Evolutionary conservation across 1,284 basidiomycete species (phyloP), one percentile per base, ranked within the genome.

Genomic region (Phellinidium pouzarii): DNA sequence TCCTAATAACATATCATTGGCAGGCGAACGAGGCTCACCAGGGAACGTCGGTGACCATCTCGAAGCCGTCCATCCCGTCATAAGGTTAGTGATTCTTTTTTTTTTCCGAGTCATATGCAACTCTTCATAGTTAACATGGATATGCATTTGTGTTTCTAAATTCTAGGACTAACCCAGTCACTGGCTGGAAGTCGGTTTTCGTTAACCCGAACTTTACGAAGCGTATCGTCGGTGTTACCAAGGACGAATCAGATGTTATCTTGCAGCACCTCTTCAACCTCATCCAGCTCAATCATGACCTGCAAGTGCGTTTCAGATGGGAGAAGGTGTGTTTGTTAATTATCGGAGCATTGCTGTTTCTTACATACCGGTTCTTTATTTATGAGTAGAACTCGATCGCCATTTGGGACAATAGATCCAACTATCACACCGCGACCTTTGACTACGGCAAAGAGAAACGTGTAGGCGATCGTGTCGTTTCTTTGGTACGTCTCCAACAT

Each of bases 151-250:
- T n/a, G n/a, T n/a, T n/a, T n/a, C n/a, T n/a, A n/a, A n/a, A n/a
- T n/a, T n/a, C n/a, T 67, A 52, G 77, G 40, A 78, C 75, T 2
- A 71, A 80, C 60, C 79, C 80, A 3, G 77, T 85, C 3, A 87
- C 84, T 0, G 84, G 84, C 2, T 84, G 74, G 72, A 83, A 85
- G 62, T 67, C 71, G 1, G 65, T 87, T 22, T 86, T 80, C 60
- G 80, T 87, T 51, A 85, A 87, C 71, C 61, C 64, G 41, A 76
- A 72, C 7, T 87, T 87, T 68, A 86, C 82, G 1, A 77, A 72
- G 58, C 73, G 76, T 31, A 82, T 87, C 61, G 65, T 79, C 43
- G 83, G 80, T 61, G 70, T 87, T 34, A 70, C 72, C 2, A 67
- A 68, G 17, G 78, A 79, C 50, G 85, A 87, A 67, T 79, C 77